Conservation (phyloP, 2,329 filamentous ascomycete species). For the Arthrobotrys sphaeroides region DNA sequence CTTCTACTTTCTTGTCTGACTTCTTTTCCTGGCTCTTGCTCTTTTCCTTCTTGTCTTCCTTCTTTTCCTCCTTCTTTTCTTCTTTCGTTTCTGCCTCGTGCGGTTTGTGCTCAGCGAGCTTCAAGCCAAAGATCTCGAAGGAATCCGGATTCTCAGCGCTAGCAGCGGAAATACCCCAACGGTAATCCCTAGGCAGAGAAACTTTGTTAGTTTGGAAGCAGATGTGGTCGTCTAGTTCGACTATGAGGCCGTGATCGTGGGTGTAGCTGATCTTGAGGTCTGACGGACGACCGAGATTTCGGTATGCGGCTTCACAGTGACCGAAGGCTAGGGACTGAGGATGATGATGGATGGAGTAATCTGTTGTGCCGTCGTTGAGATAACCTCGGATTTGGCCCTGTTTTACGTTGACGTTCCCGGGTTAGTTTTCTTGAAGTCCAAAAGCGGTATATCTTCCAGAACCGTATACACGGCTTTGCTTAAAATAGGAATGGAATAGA, state of each 20-base stretch:
- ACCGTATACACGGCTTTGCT: too few species aligned
- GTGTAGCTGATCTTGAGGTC: constrained; percentile 77
- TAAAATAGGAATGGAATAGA: too few species aligned
- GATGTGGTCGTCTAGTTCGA: constrained; percentile 78
- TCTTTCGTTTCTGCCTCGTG: constrained; percentile 58
- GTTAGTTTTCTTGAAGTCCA: constrained; percentile 11
- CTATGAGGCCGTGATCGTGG: constrained; percentile 72
- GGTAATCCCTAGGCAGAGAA: constrained; percentile 79
- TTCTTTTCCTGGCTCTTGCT: constrained; percentile 56
- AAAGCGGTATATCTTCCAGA: not conserved
- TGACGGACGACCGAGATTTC: constrained; percentile 86
- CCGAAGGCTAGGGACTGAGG: constrained; percentile 90
- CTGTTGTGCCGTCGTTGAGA: constrained; percentile 85
- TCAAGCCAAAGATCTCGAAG: constrained; percentile 90
- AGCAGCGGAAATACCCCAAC: constrained; percentile 85
- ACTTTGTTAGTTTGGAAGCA: constrained; percentile 88
- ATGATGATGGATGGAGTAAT: constrained; percentile 78
- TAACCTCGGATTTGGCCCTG: constrained; percentile 89
- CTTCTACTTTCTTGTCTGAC: constrained; percentile 59
- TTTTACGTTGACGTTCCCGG: constrained; percentile 57
- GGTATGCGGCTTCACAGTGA: constrained; percentile 88
- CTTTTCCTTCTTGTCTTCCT: constrained; percentile 53
- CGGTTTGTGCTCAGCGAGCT: constrained; percentile 67
- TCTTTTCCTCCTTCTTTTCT: constrained; percentile 52
- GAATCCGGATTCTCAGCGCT: constrained; percentile 92